These are phyloP conservation scores for Dissophora globulifera DNA, from an alignment of 192 early-diverging fungal genomes.

Conservation along the genomic window DNA sequence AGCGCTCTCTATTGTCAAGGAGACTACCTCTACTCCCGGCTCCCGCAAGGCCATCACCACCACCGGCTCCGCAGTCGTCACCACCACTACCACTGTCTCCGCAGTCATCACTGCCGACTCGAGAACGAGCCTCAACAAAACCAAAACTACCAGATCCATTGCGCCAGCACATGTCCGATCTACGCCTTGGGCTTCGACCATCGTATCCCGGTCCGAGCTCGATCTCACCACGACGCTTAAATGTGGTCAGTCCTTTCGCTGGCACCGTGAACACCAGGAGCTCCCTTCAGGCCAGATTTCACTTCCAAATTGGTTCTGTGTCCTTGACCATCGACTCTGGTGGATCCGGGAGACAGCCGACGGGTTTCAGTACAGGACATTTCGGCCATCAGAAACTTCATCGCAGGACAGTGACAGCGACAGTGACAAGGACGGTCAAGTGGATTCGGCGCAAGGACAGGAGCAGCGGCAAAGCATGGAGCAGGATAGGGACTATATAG, in stretches of 20 bases:
- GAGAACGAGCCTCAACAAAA: neutral
- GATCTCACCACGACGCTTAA: constrained; percentile 82
- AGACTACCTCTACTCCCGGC: neutral
- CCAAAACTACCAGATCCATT: neutral
- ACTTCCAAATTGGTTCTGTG: constrained; percentile 27
- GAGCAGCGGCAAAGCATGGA: constrained; percentile 20
- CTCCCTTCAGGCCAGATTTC: constrained; percentile 68
- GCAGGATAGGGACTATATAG: constrained; percentile 54
- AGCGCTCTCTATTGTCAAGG: constrained; percentile 12
- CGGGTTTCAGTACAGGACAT: constrained; percentile 50
- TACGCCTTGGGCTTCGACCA: constrained; percentile 16
- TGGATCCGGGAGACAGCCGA: constrained; percentile 30
- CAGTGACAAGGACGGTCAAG: constrained; percentile 21
- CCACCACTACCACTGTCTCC: neutral
- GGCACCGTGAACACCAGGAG: constrained; percentile 71
- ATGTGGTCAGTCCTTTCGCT: constrained; percentile 93
- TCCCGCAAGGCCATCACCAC: neutral
- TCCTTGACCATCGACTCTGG: constrained; percentile 34
- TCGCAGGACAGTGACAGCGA: no score
- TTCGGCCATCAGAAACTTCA: constrained; percentile 51
- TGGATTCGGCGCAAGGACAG: constrained; percentile 12
- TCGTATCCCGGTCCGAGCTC: constrained; percentile 70
- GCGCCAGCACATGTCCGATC: constrained; percentile 5
- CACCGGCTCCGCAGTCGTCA: neutral
- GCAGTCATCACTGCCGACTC: neutral